phyloP scores from a whole-genome alignment of 768 basidiomycete species.

The Crepidotus variabilis region DNA sequence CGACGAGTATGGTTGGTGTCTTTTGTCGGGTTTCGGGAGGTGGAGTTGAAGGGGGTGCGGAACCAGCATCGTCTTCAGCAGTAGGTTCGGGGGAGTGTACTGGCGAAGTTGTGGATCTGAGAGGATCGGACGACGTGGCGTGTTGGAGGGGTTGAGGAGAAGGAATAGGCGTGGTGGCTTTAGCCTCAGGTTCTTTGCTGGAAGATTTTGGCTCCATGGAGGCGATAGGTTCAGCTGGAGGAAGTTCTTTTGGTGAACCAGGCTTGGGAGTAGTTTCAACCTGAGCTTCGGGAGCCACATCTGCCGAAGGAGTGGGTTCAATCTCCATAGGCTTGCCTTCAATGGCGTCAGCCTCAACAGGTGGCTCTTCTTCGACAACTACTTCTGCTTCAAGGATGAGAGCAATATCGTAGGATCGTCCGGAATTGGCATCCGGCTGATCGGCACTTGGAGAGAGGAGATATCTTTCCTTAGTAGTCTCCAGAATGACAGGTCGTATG shows the following conservation, averaged over 20 bases:
- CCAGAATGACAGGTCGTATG: slow-evolving; percentile 30
- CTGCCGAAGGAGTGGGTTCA: too few relatives aligned
- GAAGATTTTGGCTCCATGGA: too few relatives aligned
- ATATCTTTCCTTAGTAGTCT: slow-evolving; percentile 38
- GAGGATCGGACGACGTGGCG: not conserved
- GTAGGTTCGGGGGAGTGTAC: slow-evolving; percentile 18
- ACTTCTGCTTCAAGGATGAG: slow-evolving; percentile 32
- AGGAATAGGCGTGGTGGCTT: not conserved
- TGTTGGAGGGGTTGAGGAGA: not conserved
- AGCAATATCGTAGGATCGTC: slow-evolving; percentile 33
- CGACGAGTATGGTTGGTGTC: slow-evolving; percentile 9
- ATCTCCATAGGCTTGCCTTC: too few relatives aligned
- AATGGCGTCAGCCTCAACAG: not conserved
- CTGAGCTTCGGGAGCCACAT: too few relatives aligned
- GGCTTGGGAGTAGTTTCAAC: too few relatives aligned
- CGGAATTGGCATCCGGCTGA: not conserved
- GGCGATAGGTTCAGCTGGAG: too few relatives aligned
- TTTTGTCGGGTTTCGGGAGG: slow-evolving; percentile 4
- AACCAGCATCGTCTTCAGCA: not conserved
- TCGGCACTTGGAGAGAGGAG: slow-evolving; percentile 24
- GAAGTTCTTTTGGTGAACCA: too few relatives aligned
- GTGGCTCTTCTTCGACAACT: slow-evolving; percentile 22
- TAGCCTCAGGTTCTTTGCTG: not conserved
- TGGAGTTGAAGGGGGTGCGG: not conserved
- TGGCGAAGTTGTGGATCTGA: slow-evolving; percentile 9